Conservation (phyloP, 2,329 filamentous ascomycete genomes). For the Colletotrichum higginsianum region DNA sequence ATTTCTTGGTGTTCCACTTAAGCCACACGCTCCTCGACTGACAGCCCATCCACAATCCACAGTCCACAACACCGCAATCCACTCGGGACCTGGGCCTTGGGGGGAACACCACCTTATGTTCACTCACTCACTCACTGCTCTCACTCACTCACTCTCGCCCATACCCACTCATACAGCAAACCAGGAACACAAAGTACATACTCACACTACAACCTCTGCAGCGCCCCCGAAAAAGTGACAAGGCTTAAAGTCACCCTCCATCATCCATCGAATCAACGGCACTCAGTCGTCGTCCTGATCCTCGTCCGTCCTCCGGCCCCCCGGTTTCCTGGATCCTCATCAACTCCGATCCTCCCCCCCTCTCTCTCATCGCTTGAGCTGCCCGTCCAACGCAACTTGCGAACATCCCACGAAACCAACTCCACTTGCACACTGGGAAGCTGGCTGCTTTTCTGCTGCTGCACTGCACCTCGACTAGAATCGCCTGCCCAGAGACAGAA, state of each 20-base stretch:
- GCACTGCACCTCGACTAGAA: slow-evolving; percentile 7
- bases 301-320: neutral
- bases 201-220: neutral
- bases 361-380: slow-evolving; percentile 12
- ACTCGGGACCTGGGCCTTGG: neutral
- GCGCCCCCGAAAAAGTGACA: slow-evolving; percentile 8
- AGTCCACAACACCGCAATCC: neutral
- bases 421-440: slow-evolving; percentile 18
- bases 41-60: slow-evolving; percentile 14
- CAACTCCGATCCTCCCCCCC: slow-evolving; percentile 3
- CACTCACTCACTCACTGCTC: neutral
- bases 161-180: neutral
- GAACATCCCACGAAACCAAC: slow-evolving; percentile 22
- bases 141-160: neutral
- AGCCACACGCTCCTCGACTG: slow-evolving; percentile 8
- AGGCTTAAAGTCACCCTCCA: neutral
- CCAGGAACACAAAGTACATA: too few species aligned
- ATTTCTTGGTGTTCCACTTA: neutral
- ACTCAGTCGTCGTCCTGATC: neutral
- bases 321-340: slow-evolving; percentile 15
- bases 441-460: slow-evolving; percentile 11
- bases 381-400: slow-evolving; percentile 19
- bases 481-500: slow-evolving; percentile 17
- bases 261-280: neutral
- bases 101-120: neutral